Conservation (phyloP, 768 basidiomycete genomes). For the Suillus bovinus region DNA sequence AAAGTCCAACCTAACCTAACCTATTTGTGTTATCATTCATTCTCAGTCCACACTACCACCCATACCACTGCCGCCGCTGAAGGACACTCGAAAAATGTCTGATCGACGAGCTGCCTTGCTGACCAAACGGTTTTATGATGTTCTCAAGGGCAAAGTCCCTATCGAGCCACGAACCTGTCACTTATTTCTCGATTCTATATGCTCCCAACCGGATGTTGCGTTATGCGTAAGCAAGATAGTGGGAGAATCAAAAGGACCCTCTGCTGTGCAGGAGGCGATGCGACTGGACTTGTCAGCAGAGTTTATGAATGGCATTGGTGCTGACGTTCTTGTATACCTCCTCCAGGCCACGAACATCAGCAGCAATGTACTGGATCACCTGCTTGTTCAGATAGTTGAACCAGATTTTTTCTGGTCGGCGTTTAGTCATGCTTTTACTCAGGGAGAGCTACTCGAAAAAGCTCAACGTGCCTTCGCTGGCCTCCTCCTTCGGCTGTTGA, state of each 20-base stretch:
- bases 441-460: slow-evolving; percentile 27
- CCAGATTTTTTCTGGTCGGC: slow-evolving; percentile 48
- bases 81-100: not conserved
- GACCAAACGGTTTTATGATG: slow-evolving; percentile 28
- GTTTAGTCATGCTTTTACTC: slow-evolving; percentile 31
- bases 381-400: slow-evolving; percentile 40
- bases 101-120: slow-evolving; percentile 14
- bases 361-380: slow-evolving; percentile 37
- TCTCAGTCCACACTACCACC: not conserved
- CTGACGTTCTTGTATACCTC: slow-evolving; percentile 38
- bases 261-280: slow-evolving; percentile 37
- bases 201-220: slow-evolving; percentile 33
- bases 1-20: not conserved
- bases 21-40: too few relatives aligned
- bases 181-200: slow-evolving; percentile 46
- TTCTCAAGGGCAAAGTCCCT: slow-evolving; percentile 24
- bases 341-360: slow-evolving; percentile 37
- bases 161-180: slow-evolving; percentile 22
- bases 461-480: slow-evolving; percentile 42
- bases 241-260: slow-evolving; percentile 33
- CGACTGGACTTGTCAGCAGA: slow-evolving; percentile 30
- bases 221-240: slow-evolving; percentile 37
- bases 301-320: slow-evolving; percentile 41
- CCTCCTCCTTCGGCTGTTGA: slow-evolving; percentile 47
- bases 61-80: not conserved